A percentile compares a stretch with the other conserved stretches of the same genome.
phyloP scores from a whole-genome alignment of 108 stramenopile genomes.

The Seminavis robusta region DNA sequence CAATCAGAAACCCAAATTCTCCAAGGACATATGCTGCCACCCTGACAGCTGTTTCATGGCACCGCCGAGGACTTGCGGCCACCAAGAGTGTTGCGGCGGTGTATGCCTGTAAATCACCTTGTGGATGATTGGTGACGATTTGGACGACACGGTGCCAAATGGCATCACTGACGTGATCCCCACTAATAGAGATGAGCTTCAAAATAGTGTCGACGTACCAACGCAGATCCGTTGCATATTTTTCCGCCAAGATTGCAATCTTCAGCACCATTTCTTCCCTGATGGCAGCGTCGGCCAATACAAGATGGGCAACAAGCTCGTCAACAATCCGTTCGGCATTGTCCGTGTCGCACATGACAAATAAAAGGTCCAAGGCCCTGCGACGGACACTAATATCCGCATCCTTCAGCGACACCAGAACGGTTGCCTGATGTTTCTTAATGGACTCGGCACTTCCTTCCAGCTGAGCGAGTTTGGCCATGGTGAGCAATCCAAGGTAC shows the following conservation, averaged over 20 bases:
- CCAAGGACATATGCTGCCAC: constrained; percentile 96
- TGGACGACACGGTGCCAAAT: constrained; percentile 99
- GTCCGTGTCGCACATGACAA: constrained; percentile 94
- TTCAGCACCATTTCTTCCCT: constrained; percentile 97
- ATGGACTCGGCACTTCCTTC: constrained; percentile 81
- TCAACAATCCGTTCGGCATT: constrained; percentile 93
- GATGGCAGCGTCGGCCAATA: constrained; percentile 87
- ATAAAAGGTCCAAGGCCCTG: constrained; percentile 92
- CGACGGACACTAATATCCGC: constrained; percentile 94
- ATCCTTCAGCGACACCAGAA: constrained; percentile 92
- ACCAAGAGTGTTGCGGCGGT: constrained; percentile 89
- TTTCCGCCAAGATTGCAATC: constrained; percentile 98
- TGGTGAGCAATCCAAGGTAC: constrained; percentile 93
- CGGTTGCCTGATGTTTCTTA: constrained; percentile 89
- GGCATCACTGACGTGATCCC: constrained; percentile 93
- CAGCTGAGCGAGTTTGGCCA: constrained; percentile 92
- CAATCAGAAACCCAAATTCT: constrained; percentile 96
- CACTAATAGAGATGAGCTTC: constrained; percentile 90
- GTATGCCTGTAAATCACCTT: constrained; percentile 92
- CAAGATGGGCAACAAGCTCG: constrained; percentile 90
- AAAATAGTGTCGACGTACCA: constrained; percentile 99
- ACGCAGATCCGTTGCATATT: constrained; percentile 91
- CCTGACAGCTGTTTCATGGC: constrained; percentile 89
- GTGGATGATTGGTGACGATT: constrained; percentile 96
- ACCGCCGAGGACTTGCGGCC: constrained; percentile 76